Evolutionary conservation across 371 early-diverging fungal species (phyloP).

Genomic region (Syncephalastrum contaminatum): DNA sequence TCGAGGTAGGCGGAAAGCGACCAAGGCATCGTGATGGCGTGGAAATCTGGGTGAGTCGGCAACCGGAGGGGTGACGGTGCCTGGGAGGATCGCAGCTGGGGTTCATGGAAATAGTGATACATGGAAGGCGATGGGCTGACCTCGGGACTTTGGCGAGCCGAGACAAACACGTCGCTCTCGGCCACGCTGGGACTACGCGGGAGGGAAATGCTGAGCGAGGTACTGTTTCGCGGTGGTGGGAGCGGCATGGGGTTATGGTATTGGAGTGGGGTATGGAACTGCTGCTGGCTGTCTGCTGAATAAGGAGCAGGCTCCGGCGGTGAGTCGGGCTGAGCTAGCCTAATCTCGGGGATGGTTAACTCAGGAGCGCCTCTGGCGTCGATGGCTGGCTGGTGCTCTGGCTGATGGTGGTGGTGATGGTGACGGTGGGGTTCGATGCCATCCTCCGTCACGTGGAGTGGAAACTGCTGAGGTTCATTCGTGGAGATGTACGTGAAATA

Average conservation of each 20-base stretch:
- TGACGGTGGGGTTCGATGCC: slow-evolving; percentile 1
- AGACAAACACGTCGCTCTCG: slow-evolving; percentile 28
- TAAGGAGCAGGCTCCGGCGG: not conserved
- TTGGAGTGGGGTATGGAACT: slow-evolving; percentile 1
- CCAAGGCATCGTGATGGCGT: too few relatives aligned
- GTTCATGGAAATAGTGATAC: slow-evolving; percentile 1
- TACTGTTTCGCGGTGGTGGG: slow-evolving; percentile 4
- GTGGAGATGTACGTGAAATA: slow-evolving; percentile 41
- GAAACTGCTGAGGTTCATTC: slow-evolving; percentile 16
- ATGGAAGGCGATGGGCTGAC: slow-evolving; percentile 16
- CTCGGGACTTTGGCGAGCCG: slow-evolving; percentile 27
- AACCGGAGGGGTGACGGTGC: not conserved
- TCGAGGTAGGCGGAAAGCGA: too few relatives aligned
- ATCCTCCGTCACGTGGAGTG: slow-evolving; percentile 2
- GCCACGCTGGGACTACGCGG: slow-evolving; percentile 20
- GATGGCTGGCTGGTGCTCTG: not conserved
- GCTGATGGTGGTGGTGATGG: not conserved
- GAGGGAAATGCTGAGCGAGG: slow-evolving; percentile 1
- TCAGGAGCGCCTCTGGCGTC: not conserved
- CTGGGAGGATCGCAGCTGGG: not conserved
- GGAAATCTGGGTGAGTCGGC: too few relatives aligned
- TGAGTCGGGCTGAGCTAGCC: slow-evolving; percentile 34
- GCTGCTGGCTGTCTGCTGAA: not conserved
- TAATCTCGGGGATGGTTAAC: slow-evolving; percentile 35
- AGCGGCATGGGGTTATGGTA: not conserved